Evolutionary conservation across 352 stramenopile genomes (phyloP).

Genomic region (Phytopythium kandeliae): DNA sequence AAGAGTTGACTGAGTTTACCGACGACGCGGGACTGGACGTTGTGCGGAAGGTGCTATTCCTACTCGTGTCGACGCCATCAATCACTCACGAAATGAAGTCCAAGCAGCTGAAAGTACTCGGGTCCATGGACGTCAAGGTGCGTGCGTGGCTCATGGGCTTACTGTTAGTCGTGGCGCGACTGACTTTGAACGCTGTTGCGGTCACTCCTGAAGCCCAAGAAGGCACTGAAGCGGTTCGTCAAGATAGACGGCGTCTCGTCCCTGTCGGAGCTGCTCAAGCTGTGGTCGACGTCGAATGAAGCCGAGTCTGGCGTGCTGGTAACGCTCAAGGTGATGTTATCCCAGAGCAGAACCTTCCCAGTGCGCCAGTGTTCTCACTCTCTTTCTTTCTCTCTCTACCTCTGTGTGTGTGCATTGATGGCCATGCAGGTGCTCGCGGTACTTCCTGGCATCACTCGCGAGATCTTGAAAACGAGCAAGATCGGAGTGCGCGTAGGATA

Average conservation of each 20-base stretch:
- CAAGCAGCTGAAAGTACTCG: constrained; percentile 29
- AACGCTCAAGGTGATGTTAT: constrained; percentile 47
- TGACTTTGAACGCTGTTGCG: neutral
- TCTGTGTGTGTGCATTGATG: too few relatives aligned
- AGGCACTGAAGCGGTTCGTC: constrained; percentile 45
- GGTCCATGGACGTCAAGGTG: constrained; percentile 32
- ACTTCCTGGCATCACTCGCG: constrained; percentile 44
- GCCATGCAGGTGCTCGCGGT: constrained; percentile 38
- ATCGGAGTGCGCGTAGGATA: constrained; percentile 47
- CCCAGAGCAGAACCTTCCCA: neutral
- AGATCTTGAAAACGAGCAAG: constrained; percentile 30
- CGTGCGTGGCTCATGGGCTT: neutral
- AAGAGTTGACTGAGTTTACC: neutral
- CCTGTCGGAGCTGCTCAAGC: constrained; percentile 33
- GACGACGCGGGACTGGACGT: constrained; percentile 36
- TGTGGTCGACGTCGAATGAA: constrained; percentile 40
- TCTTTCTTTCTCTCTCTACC: too few relatives aligned
- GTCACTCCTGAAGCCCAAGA: constrained; percentile 28
- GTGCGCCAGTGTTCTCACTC: neutral
- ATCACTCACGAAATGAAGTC: constrained; percentile 18
- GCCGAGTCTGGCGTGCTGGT: constrained; percentile 51
- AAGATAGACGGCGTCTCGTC: constrained; percentile 37
- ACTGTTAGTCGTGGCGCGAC: neutral
- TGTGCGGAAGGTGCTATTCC: constrained; percentile 50
- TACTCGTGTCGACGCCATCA: constrained; percentile 37